phyloP scores from a whole-genome alignment of 345 rosid species.

The Moricandia arvensis region DNA sequence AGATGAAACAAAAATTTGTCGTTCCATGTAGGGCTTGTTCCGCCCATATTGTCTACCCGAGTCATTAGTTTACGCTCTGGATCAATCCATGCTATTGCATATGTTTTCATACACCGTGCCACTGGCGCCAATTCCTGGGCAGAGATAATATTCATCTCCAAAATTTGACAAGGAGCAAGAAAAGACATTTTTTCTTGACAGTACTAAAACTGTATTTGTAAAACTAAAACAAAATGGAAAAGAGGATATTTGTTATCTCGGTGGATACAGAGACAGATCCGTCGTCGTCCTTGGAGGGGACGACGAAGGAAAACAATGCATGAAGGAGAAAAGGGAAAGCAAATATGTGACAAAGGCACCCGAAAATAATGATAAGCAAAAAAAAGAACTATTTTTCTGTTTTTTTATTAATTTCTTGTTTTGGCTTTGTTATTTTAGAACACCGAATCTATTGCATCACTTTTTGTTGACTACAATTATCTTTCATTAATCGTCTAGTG shows the following conservation, averaged over 20 bases:
- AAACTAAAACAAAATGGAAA: background rate
- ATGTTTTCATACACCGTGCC: constrained; percentile 54
- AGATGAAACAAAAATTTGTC: constrained; percentile 57
- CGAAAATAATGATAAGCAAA: constrained; percentile 26
- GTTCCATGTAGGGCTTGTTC: background rate
- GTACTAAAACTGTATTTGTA: background rate
- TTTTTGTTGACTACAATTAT: constrained; percentile 33
- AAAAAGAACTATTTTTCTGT: background rate
- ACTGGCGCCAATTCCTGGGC: constrained; percentile 67
- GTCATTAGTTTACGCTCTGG: background rate
- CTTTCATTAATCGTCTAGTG: constrained; percentile 6
- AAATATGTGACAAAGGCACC: background rate
- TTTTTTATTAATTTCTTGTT: constrained; percentile 15
- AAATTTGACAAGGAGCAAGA: constrained; percentile 56
- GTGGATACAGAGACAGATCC: constrained; percentile 12
- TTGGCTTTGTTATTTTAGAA: constrained; percentile 34
- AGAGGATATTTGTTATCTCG: background rate
- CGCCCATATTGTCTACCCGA: background rate
- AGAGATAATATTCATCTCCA: constrained; percentile 79
- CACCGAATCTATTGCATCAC: constrained; percentile 33
- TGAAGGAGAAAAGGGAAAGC: constrained; percentile 30
- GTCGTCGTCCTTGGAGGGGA: constrained; percentile 40
- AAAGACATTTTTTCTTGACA: constrained; percentile 33
- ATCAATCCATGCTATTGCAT: background rate
- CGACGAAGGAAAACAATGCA: constrained; percentile 39